Percentiles rank a stretch among this genome's conserved stretches.
Conservation (phyloP, 345 rosid species). For the Euphorbia tirucalli region DNA sequence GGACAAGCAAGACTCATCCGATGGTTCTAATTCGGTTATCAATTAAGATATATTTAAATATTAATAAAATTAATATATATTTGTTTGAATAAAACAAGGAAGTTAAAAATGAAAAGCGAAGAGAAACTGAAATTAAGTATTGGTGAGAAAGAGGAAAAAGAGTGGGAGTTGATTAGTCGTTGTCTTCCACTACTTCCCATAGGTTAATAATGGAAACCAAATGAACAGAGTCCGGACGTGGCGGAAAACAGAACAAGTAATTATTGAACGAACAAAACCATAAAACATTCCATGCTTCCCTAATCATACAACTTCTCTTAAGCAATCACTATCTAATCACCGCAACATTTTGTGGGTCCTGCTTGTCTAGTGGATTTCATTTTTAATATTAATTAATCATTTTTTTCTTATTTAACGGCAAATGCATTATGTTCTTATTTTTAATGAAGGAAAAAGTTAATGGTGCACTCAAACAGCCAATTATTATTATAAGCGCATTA, state of each 20-base stretch:
- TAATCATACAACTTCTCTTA: conserved; percentile 21
- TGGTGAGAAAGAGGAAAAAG: no score
- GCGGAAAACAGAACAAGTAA: conserved; percentile 2
- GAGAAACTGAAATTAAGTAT: no score
- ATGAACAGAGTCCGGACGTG: conserved; percentile 20
- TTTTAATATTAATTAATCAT: no score
- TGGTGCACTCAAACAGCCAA: not conserved
- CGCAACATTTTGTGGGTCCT: conserved; percentile 16
- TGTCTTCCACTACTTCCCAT: conserved; percentile 33
- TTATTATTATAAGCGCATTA: no score
- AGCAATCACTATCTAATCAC: conserved; percentile 11
- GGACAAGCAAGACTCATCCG: no score
- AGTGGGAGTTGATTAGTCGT: no score
- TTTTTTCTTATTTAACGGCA: not conserved
- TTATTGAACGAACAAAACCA: conserved; percentile 6
- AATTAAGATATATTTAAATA: no score
- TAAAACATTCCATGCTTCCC: not conserved
- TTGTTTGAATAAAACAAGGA: no score
- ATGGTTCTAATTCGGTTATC: no score
- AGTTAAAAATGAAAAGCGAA: no score
- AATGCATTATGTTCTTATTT: not conserved
- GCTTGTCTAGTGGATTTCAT: not conserved
- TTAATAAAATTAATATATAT: no score
- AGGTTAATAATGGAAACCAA: no score
- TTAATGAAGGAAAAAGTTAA: not conserved